Percentiles rank a stretch among this genome's conserved stretches.
Evolutionary conservation across 257 asterid genomes (phyloP).

Genomic region (Rhazya stricta): DNA sequence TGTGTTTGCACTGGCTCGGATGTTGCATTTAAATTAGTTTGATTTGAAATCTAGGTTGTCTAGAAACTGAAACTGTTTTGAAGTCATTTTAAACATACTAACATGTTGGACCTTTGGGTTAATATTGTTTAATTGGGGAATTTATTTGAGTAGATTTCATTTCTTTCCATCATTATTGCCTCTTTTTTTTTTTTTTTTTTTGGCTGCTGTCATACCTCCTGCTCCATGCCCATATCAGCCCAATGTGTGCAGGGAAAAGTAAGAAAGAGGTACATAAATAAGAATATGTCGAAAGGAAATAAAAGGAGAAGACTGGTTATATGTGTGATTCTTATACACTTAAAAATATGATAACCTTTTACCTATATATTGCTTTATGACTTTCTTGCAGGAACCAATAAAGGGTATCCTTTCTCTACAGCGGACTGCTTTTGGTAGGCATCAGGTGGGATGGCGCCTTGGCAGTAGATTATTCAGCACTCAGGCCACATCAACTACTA

Average conservation of each 20-base stretch:
- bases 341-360: not conserved
- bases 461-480: slow-evolving; percentile 62
- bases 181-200: no score
- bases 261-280: not conserved
- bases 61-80: not conserved
- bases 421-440: slow-evolving; percentile 41
- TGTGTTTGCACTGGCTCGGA: not conserved
- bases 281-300: not conserved
- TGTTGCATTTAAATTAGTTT: not conserved
- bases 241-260: not conserved
- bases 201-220: not conserved
- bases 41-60: no score
- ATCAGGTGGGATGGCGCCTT: slow-evolving; percentile 40
- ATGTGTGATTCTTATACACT: not conserved
- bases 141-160: not conserved
- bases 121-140: not conserved
- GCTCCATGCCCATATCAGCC: not conserved
- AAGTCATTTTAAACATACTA: not conserved
- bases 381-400: slow-evolving; percentile 58
- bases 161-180: no score
- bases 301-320: not conserved
- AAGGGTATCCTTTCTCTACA: slow-evolving; percentile 65
- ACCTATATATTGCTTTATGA: not conserved
- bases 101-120: not conserved
- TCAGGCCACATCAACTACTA: slow-evolving; percentile 73